phyloP scores from a whole-genome alignment of 345 rosid species.

The Eucalyptus pauciflora region DNA sequence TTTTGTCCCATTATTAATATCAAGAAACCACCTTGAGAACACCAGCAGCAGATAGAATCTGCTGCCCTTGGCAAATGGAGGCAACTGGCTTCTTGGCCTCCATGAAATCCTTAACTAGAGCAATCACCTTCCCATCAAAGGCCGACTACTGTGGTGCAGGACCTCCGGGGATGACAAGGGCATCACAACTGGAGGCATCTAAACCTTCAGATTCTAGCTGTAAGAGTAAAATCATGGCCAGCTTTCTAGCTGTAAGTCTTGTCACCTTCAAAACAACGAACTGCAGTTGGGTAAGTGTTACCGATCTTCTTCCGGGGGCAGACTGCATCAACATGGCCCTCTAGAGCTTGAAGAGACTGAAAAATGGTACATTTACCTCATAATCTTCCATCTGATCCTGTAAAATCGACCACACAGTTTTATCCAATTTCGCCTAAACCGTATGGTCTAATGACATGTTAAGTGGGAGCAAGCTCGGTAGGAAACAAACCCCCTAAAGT shows the following conservation, averaged over 20 bases:
- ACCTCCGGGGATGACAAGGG: slow-evolving; percentile 88
- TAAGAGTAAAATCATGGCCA: slow-evolving; percentile 65
- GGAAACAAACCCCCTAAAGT: neutral
- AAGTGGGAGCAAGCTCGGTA: neutral
- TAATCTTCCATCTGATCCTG: slow-evolving; percentile 95
- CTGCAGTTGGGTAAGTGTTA: slow-evolving; percentile 68
- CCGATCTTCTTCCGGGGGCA: slow-evolving; percentile 74
- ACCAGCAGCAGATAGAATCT: slow-evolving; percentile 84
- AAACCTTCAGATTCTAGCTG: slow-evolving; percentile 39
- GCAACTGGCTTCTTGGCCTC: slow-evolving; percentile 62
- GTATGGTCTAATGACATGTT: neutral
- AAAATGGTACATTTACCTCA: slow-evolving; percentile 67
- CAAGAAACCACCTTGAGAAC: slow-evolving; percentile 47
- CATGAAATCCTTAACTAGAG: slow-evolving; percentile 59
- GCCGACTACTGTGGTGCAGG: slow-evolving; percentile 77
- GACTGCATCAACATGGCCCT: slow-evolving; percentile 81
- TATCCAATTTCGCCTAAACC: neutral
- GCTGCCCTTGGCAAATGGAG: slow-evolving; percentile 90
- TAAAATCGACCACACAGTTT: neutral
- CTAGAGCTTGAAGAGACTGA: slow-evolving; percentile 77
- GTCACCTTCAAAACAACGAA: slow-evolving; percentile 93
- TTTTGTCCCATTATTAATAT: neutral
- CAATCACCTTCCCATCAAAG: slow-evolving; percentile 45
- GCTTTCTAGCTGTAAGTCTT: slow-evolving; percentile 91
- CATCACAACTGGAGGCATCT: slow-evolving; percentile 60